These are phyloP conservation scores for Pseudohyphozyma bogoriensis DNA, from an alignment of 768 basidiomycete species.

Conservation along the genomic window DNA sequence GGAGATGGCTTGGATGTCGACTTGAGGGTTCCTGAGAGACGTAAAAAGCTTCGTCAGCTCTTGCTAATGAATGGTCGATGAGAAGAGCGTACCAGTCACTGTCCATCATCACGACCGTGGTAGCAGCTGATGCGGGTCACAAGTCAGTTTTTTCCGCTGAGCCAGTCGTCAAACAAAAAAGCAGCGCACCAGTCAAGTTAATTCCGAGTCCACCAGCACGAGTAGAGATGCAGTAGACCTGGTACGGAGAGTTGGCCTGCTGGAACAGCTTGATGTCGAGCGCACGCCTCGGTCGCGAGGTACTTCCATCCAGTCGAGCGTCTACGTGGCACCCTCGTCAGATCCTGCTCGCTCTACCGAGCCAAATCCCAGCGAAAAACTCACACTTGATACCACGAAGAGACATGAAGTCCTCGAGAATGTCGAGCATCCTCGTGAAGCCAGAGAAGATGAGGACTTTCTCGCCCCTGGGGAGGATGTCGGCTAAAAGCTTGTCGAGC, in stretches of 20 bases:
- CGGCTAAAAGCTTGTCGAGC: constrained; percentile 52
- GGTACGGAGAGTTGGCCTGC: constrained; percentile 52
- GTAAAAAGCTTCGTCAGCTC: constrained; percentile 35
- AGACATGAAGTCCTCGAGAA: constrained; percentile 58
- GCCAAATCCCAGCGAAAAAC: constrained; percentile 50
- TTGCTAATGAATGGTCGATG: constrained; percentile 37
- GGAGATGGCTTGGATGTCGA: constrained; percentile 38
- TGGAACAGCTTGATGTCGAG: constrained; percentile 58
- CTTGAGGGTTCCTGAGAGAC: constrained; percentile 42
- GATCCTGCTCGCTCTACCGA: background rate
- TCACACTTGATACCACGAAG: constrained; percentile 53
- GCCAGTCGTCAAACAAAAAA: too few relatives aligned
- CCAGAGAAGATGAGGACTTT: constrained; percentile 60
- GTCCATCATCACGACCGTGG: constrained; percentile 40
- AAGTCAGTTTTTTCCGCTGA: background rate
- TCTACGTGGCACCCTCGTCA: background rate
- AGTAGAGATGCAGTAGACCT: constrained; percentile 78
- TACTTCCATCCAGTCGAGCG: constrained; percentile 31
- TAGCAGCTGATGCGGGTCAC: constrained; percentile 21
- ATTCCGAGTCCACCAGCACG: constrained; percentile 74
- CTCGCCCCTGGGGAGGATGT: constrained; percentile 52
- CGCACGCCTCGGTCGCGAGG: constrained; percentile 48
- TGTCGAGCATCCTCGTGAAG: constrained; percentile 52
- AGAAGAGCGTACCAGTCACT: constrained; percentile 38
- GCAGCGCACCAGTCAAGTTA: constrained; percentile 50